Evolutionary conservation across 345 rosid genomes (phyloP).

Genomic region (Arabis alpina): DNA sequence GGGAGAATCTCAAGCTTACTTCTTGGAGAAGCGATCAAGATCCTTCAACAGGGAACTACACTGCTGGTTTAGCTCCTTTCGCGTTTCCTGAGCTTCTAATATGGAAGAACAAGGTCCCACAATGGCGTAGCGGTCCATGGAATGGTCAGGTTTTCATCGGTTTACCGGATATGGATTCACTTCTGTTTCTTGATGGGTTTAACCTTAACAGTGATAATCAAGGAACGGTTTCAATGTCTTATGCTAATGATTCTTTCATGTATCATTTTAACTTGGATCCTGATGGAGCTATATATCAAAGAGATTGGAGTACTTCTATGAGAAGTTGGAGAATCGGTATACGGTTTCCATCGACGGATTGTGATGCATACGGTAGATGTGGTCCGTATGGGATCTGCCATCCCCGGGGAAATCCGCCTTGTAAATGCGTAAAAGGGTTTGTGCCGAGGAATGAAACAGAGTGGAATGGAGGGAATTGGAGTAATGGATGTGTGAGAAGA

Average conservation of each 20-base stretch:
- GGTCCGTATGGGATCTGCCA: conserved; percentile 55
- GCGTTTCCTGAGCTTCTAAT: conserved; percentile 45
- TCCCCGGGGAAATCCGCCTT: conserved; percentile 36
- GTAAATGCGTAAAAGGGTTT: conserved; percentile 62
- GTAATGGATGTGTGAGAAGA: conserved; percentile 53
- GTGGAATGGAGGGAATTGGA: conserved; percentile 54
- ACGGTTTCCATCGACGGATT: conserved; percentile 5
- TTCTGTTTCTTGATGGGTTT: conserved; percentile 42
- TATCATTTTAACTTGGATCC: conserved; percentile 35
- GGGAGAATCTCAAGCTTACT: conserved; percentile 39
- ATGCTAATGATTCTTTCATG: conserved; percentile 12
- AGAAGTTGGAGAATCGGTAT: conserved; percentile 20
- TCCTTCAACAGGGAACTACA: conserved; percentile 58
- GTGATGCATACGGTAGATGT: conserved; percentile 58
- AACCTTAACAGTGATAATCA: conserved; percentile 27
- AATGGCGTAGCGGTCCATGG: conserved; percentile 71
- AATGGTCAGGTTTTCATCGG: conserved; percentile 53
- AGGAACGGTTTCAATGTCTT: conserved; percentile 35
- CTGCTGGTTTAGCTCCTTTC: conserved; percentile 41
- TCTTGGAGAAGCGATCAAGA: conserved; percentile 62
- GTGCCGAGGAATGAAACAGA: conserved; percentile 47
- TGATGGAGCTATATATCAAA: conserved; percentile 41
- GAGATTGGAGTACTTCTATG: conserved; percentile 28
- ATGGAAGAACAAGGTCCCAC: conserved; percentile 49
- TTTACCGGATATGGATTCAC: conserved; percentile 37